Percentiles rank a stretch among this genome's conserved stretches.
phyloP scores from a whole-genome alignment of 805 yeast species.

The Yamadazyma takamatsuzukensis region DNA sequence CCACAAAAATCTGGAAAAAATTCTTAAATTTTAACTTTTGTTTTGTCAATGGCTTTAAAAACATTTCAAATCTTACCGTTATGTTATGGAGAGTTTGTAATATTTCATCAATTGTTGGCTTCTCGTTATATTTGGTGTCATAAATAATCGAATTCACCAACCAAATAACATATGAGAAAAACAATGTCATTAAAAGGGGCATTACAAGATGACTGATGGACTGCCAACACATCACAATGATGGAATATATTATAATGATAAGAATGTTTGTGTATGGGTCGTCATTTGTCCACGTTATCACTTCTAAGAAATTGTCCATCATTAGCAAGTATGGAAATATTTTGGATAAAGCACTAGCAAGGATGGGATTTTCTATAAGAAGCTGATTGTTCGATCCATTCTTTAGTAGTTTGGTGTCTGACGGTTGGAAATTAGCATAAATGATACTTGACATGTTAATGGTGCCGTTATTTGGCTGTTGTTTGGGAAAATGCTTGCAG shows the following conservation, averaged over 20 bases:
- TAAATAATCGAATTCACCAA: slow-evolving; percentile 36
- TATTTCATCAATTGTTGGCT: slow-evolving; percentile 53
- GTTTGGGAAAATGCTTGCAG: too few relatives aligned
- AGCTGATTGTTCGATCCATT: slow-evolving; percentile 25
- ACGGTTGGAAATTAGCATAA: slow-evolving; percentile 32
- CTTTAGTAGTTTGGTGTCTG: slow-evolving; percentile 31
- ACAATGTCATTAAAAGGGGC: slow-evolving; percentile 36
- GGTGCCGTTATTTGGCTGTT: too few relatives aligned
- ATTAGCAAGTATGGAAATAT: slow-evolving; percentile 47
- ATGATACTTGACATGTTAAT: too few relatives aligned
- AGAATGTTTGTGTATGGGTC: slow-evolving; percentile 47
- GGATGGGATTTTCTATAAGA: slow-evolving; percentile 41
- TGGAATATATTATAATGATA: slow-evolving; percentile 34
- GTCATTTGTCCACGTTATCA: slow-evolving; percentile 54
- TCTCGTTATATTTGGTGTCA: slow-evolving; percentile 41
- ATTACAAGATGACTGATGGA: slow-evolving; percentile 29
- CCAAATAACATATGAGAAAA: slow-evolving; percentile 44
- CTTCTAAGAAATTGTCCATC: slow-evolving; percentile 41
- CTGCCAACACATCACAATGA: slow-evolving; percentile 43
- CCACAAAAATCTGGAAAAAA: slow-evolving; percentile 24
- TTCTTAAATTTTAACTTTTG: slow-evolving; percentile 24
- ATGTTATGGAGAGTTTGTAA: slow-evolving; percentile 46
- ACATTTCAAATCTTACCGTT: slow-evolving; percentile 37
- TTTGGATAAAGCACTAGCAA: slow-evolving; percentile 45
- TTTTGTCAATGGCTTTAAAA: slow-evolving; percentile 37